These are phyloP conservation scores for Anthoceros angustus DNA, from an alignment of 225 moss, liverwort and hornwort genomes.

Conservation along the genomic window DNA sequence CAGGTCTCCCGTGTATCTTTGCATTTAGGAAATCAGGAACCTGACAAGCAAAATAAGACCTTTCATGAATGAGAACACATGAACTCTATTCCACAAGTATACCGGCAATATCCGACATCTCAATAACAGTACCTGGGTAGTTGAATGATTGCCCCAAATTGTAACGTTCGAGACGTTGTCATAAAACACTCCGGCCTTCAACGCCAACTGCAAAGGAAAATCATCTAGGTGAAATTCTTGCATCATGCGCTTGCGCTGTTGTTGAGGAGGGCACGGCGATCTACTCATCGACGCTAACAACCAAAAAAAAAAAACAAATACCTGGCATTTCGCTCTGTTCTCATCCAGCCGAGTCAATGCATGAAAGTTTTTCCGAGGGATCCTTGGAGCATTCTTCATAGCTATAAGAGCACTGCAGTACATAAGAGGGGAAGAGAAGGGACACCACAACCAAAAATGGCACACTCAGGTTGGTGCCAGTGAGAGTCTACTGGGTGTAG, in stretches of 20 bases:
- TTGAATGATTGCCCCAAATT: constrained; percentile 97
- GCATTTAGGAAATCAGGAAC: constrained; percentile 95
- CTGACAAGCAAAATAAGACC: constrained; percentile 6
- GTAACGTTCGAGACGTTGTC: constrained; percentile 91
- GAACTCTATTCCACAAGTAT: background rate
- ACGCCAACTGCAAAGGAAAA: constrained; percentile 31
- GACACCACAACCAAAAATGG: background rate
- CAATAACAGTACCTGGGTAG: constrained; percentile 35
- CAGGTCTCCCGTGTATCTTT: constrained; percentile 53
- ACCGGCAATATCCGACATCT: background rate
- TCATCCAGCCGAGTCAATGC: constrained; percentile 85
- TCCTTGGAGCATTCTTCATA: constrained; percentile 69
- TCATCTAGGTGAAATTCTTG: background rate
- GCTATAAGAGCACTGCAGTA: constrained; percentile 55
- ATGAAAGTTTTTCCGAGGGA: constrained; percentile 65
- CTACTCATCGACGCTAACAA: background rate
- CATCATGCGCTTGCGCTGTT: background rate
- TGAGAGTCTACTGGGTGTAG: no score
- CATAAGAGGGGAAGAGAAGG: background rate
- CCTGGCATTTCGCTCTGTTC: constrained; percentile 91
- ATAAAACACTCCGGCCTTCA: constrained; percentile 87
- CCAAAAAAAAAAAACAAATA: constrained; percentile 3
- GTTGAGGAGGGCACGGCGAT: no score
- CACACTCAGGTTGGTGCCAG: background rate
- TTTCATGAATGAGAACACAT: background rate